These are phyloP conservation scores for Chalciporus sphaerocephalus DNA, from an alignment of 768 basidiomycete species.

Conservation along the genomic window DNA sequence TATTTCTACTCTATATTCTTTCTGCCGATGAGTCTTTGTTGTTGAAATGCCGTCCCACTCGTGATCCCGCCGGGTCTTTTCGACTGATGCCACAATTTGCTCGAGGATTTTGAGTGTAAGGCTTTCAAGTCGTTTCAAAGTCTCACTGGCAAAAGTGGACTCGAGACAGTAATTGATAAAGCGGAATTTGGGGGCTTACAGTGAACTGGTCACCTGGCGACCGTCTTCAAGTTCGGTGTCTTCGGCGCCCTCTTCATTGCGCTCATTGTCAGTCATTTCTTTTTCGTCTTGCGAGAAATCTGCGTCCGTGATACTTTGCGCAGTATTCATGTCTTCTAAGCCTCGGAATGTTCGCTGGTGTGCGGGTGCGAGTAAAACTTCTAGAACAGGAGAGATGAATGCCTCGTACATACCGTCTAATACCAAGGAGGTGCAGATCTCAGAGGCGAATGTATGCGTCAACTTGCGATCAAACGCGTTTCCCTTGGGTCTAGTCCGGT, in stretches of 20 bases:
- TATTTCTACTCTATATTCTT: slow-evolving; percentile 29
- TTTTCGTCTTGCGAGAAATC: not conserved
- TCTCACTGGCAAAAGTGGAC: slow-evolving; percentile 19
- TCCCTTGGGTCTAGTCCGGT: too few relatives aligned
- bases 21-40: slow-evolving; percentile 7
- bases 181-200: not conserved
- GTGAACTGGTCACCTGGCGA: not conserved
- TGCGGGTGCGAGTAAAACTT: too few relatives aligned
- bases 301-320: not conserved
- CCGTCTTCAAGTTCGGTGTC: slow-evolving; percentile 6
- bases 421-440: too few relatives aligned
- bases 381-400: too few relatives aligned
- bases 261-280: slow-evolving; percentile 2
- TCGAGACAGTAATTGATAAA: not conserved
- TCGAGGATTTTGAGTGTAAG: slow-evolving; percentile 30
- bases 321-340: not conserved
- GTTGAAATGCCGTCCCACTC: not conserved
- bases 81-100: slow-evolving; percentile 24
- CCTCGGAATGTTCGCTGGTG: not conserved
- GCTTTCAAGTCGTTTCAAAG: slow-evolving; percentile 27
- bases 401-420: too few relatives aligned
- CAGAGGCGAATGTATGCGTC: too few relatives aligned
- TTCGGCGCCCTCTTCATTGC: slow-evolving; percentile 12
- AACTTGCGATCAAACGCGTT: too few relatives aligned
- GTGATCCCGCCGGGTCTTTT: slow-evolving; percentile 2